phyloP scores from a whole-genome alignment of 2,329 filamentous ascomycete genomes.

The Diaporthe citriasiana region DNA sequence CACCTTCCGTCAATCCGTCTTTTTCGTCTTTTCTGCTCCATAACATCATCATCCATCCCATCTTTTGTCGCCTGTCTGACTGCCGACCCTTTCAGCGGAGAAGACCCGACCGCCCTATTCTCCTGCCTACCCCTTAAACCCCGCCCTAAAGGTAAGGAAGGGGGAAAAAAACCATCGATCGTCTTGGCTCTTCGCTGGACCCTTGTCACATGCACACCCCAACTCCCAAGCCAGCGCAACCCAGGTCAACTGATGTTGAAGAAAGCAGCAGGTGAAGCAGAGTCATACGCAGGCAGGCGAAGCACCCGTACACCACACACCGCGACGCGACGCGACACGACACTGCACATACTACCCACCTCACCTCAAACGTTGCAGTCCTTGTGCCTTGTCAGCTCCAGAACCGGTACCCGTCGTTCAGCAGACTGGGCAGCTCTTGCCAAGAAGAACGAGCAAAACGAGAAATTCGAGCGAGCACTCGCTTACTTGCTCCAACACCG shows the following conservation, averaged over 20 bases:
- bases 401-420: background rate
- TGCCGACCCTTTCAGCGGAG: background rate
- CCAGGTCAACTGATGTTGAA: slow-evolving; percentile 17
- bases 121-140: background rate
- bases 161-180: background rate
- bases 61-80: background rate
- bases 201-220: slow-evolving; percentile 28
- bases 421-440: background rate
- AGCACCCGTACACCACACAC: background rate
- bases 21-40: background rate
- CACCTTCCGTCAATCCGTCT: background rate
- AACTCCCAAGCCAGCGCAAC: background rate
- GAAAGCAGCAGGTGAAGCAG: background rate
- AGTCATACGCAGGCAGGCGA: background rate
- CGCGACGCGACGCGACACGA: background rate
- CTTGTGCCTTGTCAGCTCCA: too few species aligned
- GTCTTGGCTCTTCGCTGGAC: slow-evolving; percentile 11
- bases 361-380: background rate
- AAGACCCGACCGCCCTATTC: too few species aligned
- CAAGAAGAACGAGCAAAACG: background rate
- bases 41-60: background rate
- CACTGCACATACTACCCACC: background rate
- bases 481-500: background rate
- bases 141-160: background rate
- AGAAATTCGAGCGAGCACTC: background rate